A percentile compares a stretch with the other conserved stretches of the same genome.
These are phyloP conservation scores for Colletotrichum theobromicola DNA, from an alignment of 2,329 filamentous ascomycete species.

Conservation along the genomic window DNA sequence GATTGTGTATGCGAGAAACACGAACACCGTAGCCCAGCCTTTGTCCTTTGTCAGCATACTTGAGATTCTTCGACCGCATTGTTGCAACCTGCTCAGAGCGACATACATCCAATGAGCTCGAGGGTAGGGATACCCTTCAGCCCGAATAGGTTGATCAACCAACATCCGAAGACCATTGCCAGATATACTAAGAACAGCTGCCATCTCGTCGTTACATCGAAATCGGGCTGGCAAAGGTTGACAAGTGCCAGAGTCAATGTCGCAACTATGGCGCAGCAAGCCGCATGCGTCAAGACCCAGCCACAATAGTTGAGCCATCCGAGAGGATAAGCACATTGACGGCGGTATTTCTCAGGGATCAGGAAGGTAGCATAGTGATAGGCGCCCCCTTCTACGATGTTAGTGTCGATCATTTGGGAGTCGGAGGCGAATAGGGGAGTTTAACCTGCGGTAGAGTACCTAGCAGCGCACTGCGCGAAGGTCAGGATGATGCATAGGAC, in stretches of 20 bases:
- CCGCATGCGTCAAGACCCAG: background rate
- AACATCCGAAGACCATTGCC: background rate
- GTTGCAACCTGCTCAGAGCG: background rate
- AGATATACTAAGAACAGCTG: background rate
- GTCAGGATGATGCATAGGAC: background rate
- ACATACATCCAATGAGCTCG: background rate
- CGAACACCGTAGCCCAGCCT: background rate
- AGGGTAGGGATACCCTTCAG: background rate
- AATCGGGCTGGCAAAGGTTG: background rate
- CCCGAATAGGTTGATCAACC: background rate
- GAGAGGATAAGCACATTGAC: background rate
- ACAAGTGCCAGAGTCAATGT: background rate
- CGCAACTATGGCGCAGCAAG: background rate
- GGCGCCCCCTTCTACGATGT: background rate
- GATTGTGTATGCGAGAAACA: background rate
- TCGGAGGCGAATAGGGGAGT: rapidly evolving
- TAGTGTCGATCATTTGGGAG: background rate
- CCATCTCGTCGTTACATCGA: background rate
- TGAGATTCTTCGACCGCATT: background rate
- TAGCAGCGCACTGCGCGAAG: background rate
- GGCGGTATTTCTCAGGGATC: background rate
- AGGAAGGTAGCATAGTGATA: background rate
- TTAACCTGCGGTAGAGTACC: background rate
- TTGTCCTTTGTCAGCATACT: background rate
- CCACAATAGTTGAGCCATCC: background rate